phyloP scores from a whole-genome alignment of 179 eudicot species.

The Silene coronaria region DNA sequence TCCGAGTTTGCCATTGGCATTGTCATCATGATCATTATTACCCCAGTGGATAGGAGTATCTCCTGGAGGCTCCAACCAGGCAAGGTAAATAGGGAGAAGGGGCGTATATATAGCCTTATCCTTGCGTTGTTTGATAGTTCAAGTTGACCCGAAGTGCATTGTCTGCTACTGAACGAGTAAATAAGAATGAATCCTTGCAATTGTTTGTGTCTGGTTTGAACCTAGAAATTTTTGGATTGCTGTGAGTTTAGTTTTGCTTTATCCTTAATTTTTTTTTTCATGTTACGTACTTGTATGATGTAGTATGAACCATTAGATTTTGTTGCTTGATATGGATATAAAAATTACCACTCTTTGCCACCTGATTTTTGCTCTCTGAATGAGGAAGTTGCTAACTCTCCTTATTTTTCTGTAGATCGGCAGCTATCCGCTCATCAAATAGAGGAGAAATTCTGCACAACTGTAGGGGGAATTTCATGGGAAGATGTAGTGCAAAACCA shows the following conservation, averaged over 20 bases:
- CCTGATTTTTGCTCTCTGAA: not conserved
- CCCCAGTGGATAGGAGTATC: not conserved
- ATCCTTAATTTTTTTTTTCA: not conserved
- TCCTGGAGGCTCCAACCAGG: no score
- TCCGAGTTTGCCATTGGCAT: not conserved
- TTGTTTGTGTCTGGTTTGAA: not conserved
- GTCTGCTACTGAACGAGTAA: not conserved
- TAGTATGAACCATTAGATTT: not conserved
- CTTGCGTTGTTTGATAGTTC: not conserved
- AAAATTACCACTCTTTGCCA: not conserved
- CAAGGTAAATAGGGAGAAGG: not conserved
- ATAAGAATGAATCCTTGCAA: not conserved
- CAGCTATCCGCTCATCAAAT: constrained; percentile 27
- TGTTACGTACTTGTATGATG: no score
- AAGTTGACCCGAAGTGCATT: not conserved
- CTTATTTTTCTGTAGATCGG: constrained; percentile 19
- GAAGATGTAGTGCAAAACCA: constrained; percentile 32
- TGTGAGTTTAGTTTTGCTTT: not conserved
- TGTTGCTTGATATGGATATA: not conserved
- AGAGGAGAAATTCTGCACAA: constrained; percentile 38
- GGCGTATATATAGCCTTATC: not conserved
- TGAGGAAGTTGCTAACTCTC: not conserved
- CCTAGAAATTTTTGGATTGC: not conserved
- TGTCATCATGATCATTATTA: not conserved
- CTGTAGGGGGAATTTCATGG: constrained; percentile 34